These are phyloP conservation scores for Mastigamoeba balamuthi DNA, from an alignment of 78 protist species.

Conservation along the genomic window DNA sequence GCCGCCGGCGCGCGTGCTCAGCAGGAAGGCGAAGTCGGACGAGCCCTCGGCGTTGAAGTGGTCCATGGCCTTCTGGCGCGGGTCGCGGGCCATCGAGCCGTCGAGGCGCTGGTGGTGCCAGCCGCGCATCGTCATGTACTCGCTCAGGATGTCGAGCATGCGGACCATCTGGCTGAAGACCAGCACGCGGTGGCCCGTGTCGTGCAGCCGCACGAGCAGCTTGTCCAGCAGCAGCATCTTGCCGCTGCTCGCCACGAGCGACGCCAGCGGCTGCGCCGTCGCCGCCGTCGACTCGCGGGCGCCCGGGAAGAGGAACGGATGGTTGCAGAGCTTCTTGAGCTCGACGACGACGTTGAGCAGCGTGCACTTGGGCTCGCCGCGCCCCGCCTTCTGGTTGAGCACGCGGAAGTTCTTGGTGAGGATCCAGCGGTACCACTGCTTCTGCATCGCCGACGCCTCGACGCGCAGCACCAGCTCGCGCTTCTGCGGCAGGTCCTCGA, in stretches of 20 bases:
- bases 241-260: slow-evolving; percentile 45
- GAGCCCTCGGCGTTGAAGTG: slow-evolving; percentile 70
- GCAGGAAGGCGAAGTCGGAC: slow-evolving; percentile 75
- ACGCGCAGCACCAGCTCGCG: slow-evolving; percentile 78
- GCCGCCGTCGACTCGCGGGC: slow-evolving; percentile 20
- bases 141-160: slow-evolving; percentile 81
- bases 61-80: slow-evolving; percentile 78
- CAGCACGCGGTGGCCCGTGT: slow-evolving; percentile 80
- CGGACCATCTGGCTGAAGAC: slow-evolving; percentile 85
- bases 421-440: slow-evolving; percentile 56
- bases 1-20: slow-evolving; percentile 87
- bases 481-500: slow-evolving; percentile 67
- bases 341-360: slow-evolving; percentile 78
- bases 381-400: slow-evolving; percentile 29
- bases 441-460: slow-evolving; percentile 63
- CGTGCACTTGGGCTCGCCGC: slow-evolving; percentile 19
- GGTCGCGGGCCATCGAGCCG: slow-evolving; percentile 60
- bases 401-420: slow-evolving; percentile 49
- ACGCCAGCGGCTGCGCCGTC: slow-evolving; percentile 29
- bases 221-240: slow-evolving; percentile 82
- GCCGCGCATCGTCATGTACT: slow-evolving; percentile 59
- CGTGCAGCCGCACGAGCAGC: slow-evolving; percentile 55
- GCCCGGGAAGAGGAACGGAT: slow-evolving; percentile 73
- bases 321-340: slow-evolving; percentile 91
- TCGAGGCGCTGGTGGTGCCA: slow-evolving; percentile 81